phyloP scores from a whole-genome alignment of 2,329 filamentous ascomycete species.

The Hansfordia pulvinata region DNA sequence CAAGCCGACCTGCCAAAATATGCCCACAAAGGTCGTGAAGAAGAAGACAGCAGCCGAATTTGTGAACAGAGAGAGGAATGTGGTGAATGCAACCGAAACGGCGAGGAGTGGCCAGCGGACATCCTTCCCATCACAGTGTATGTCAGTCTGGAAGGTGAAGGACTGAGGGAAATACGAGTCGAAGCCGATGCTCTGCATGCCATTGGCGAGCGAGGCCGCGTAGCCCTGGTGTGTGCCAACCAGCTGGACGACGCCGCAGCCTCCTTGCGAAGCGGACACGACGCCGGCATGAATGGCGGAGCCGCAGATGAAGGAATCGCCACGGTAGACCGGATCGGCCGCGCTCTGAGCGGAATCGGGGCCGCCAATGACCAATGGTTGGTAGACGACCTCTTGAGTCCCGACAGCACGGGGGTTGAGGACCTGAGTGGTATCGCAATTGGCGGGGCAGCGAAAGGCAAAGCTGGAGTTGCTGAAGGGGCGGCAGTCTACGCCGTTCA shows the following conservation, averaged over 20 bases:
- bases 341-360: constrained; percentile 28
- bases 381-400: constrained; percentile 50
- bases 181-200: constrained; percentile 66
- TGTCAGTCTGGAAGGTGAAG: constrained; percentile 58
- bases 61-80: constrained; percentile 68
- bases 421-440: constrained; percentile 51
- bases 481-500: constrained; percentile 62
- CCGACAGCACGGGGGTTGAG: constrained; percentile 67
- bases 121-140: constrained; percentile 59
- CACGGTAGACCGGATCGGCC: constrained; percentile 55
- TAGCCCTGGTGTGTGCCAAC: constrained; percentile 56
- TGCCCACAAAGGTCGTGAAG: constrained; percentile 64
- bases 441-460: constrained; percentile 62
- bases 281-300: constrained; percentile 75
- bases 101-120: constrained; percentile 73
- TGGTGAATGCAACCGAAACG: constrained; percentile 68
- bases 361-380: constrained; percentile 55
- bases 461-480: constrained; percentile 60
- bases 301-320: constrained; percentile 78
- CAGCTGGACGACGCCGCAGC: constrained; percentile 69
- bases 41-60: constrained; percentile 71
- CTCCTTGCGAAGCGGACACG: constrained; percentile 56
- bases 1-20: constrained; percentile 84
- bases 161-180: constrained; percentile 82
- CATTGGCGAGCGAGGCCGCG: constrained; percentile 50